These are phyloP conservation scores for Aspergillus sergii DNA, from an alignment of 2,329 filamentous ascomycete genomes.

Conservation along the genomic window DNA sequence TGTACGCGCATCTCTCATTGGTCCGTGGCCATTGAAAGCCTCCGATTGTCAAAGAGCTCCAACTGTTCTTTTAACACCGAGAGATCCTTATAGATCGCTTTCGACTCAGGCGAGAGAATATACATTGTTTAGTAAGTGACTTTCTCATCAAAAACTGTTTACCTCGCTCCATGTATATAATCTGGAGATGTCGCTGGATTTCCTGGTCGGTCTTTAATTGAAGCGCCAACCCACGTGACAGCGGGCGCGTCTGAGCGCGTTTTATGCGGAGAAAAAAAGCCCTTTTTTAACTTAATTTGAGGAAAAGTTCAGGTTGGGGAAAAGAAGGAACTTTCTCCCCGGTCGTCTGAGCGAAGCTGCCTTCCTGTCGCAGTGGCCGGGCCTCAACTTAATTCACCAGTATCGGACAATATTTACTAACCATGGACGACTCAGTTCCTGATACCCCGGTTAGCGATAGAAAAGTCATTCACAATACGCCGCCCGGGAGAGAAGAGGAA, in stretches of 20 bases:
- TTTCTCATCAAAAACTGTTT: not conserved
- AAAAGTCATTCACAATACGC: constrained; percentile 33
- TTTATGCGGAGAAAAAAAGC: constrained; percentile 18
- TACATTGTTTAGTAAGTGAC: not conserved
- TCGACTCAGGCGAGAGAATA: not conserved
- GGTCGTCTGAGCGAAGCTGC: not conserved
- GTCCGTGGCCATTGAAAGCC: not conserved
- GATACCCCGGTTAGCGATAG: constrained; percentile 44
- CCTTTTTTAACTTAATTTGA: constrained; percentile 1
- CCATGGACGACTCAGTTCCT: constrained; percentile 44
- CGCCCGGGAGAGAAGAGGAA: constrained; percentile 36
- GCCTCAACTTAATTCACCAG: not conserved
- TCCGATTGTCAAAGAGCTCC: not conserved
- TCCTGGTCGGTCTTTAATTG: constrained; percentile 22
- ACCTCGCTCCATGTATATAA: not conserved
- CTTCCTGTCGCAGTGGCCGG: not conserved
- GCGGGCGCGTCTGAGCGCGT: constrained; percentile 23
- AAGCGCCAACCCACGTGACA: constrained; percentile 26
- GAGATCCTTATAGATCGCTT: not conserved
- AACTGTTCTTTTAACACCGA: not conserved
- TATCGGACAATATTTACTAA: not conserved
- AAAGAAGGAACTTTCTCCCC: constrained; percentile 3
- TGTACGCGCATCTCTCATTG: not conserved
- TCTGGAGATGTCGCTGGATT: not conserved
- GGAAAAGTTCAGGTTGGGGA: constrained; percentile 11